Base-by-base conservation (phyloP, 2,329 filamentous ascomycete genomes). In the Pyricularia sp. region DNA sequence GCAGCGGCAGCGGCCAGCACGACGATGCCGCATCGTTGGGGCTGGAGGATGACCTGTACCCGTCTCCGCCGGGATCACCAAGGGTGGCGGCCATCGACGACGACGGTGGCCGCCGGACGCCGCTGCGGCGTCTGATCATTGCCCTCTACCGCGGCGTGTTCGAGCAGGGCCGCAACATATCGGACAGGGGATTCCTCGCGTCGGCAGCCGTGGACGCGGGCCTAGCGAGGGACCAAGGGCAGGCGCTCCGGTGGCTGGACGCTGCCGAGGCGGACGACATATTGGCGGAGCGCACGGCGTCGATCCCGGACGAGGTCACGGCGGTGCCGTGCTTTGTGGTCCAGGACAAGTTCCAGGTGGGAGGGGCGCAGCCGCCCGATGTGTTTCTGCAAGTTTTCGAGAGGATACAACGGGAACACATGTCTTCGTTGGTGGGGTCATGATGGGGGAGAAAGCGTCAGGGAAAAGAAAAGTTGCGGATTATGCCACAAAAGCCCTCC, bases 321-420 rank as follows among this genome's bases (percentile, higher is more conserved):
- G 91, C 91, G 0, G 91, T 94, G 72, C 91, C 92, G 20, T 88
- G 90, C 73, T 92, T 92, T 74, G 88, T 88, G 1, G 84, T 94
- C 67, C 90, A 93, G 75, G 86, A 84, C 1, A 81, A 81, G 74
- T 93, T 87, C 77, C 84, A 88, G 71, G 82, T 94, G 23, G 88
- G 89, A 10, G 92, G 92, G 0, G 91, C 89, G 69, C 90, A 94
- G 80, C 86, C 89, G 70, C 81, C 86, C 2, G 82, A 83, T 64
- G 83, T 88, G 0, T 92, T 93, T 76, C 79, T 89, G 73, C 82
- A 85, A 71, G 77, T 91, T 55, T 93, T 94, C 78, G 85, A 89
- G 69, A 31, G 65, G 26, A 31, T 31, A 25, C 11, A 3, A 28
- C 12, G 64, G 14, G 59, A 30, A n/a, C 42, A 50, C 17, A 2